Base-by-base conservation (phyloP, 1,139 yeast genomes). In the Blastobotrys buckinghamii region DNA sequence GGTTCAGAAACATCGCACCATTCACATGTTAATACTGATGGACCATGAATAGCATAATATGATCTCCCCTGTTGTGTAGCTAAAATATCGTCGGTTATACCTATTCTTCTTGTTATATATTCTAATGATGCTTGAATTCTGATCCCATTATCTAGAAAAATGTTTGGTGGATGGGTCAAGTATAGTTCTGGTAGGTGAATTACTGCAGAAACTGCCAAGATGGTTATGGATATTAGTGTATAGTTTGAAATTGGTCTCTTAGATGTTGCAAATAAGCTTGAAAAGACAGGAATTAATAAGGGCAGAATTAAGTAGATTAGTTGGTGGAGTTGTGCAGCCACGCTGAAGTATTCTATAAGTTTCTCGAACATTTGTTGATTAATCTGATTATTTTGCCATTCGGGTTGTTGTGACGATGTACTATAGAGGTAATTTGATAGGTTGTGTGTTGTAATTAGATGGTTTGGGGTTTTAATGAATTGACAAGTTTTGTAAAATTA, bases 31-130 rank as follows among this genome's bases (percentile, higher is more conserved):
- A 52, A 55, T 26, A 56, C 40, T 1, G 60, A 53, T 5, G 62
- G 57, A 3, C 65, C 65, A 46, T 55, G 58, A 2, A 57, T 45
- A 2, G 62, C 51, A 43, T 59, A 61, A 20, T 58, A 49, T 6
- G 50, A 50, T 10, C 62, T 41, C 19, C 59, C 62, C 16, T 49
- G 48, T 17, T 52, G 51, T 1, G 60, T 47, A 8, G 46, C 48
- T 37, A 59, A 38, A 20, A 55, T 49, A 22, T 53, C 51, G 6
- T 33, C n/a, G 30, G 52, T 49, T 12, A 44, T 37, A 0, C 49
- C 49, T 8, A 56, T 39, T 16, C 62, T 51, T 6, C 52, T 33
- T 26, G 48, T 55, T 20, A 61, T 42, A 7, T 59, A 59, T 17
- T 51, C 53, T 19, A 54, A 54, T 1, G 59, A 43, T 1, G 64